These are phyloP conservation scores for Erucastrum elatum DNA, from an alignment of 345 rosid genomes.

Conservation along the genomic window DNA sequence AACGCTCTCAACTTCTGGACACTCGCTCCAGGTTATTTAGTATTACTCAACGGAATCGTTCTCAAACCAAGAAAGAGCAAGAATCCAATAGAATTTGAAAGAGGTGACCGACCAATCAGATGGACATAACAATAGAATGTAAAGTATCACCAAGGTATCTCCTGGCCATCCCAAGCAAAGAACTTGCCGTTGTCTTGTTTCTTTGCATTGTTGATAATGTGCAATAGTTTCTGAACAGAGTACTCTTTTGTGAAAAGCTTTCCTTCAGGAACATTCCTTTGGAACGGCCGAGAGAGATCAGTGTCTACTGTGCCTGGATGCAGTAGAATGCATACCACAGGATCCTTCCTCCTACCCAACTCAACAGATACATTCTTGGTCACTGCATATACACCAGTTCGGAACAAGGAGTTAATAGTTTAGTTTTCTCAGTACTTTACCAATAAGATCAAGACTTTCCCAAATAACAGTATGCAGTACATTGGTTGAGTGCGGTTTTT, in stretches of 20 bases:
- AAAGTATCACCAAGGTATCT: constrained; percentile 68
- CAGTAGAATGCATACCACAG: constrained; percentile 69
- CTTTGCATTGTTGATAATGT: constrained; percentile 64
- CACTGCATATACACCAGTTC: constrained; percentile 47
- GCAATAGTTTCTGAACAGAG: constrained; percentile 70
- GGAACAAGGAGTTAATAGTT: neutral
- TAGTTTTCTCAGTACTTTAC: neutral
- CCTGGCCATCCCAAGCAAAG: constrained; percentile 96
- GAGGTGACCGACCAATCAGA: neutral
- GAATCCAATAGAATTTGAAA: neutral
- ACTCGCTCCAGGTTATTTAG: constrained; percentile 16
- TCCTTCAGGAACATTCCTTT: constrained; percentile 74
- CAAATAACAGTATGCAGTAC: constrained; percentile 38
- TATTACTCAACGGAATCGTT: neutral
- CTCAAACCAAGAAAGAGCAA: constrained; percentile 14
- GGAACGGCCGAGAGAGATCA: constrained; percentile 84
- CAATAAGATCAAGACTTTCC: constrained; percentile 5
- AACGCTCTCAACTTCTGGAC: constrained; percentile 23
- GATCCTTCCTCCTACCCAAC: constrained; percentile 74
- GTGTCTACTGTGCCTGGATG: constrained; percentile 98
- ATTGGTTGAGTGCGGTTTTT: constrained; percentile 82
- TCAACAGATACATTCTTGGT: constrained; percentile 72
- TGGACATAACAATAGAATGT: neutral
- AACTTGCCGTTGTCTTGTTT: constrained; percentile 76
- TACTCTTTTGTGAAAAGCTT: constrained; percentile 84